These are phyloP conservation scores for Jatropha multifida DNA, from an alignment of 441 rosid genomes.

Conservation along the genomic window DNA sequence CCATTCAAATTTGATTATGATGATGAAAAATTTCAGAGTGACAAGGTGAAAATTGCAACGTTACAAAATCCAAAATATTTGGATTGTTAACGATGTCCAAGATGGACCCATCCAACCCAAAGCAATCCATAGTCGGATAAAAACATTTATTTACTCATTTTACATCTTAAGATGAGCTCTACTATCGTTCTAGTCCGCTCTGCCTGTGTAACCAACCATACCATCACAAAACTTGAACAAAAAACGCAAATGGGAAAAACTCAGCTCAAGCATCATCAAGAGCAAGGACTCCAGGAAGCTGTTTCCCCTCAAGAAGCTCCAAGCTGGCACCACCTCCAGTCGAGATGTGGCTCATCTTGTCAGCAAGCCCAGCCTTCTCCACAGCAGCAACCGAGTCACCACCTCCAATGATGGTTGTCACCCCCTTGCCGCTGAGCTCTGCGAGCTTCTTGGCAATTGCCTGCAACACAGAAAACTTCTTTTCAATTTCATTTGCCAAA, in stretches of 20 bases:
- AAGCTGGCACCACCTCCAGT: conserved; percentile 96
- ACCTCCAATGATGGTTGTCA: conserved; percentile 91
- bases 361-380: conserved; percentile 85
- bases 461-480: conserved; percentile 31
- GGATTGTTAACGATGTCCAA: conserved; percentile 12
- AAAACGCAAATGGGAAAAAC: neutral
- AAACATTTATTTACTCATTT: conserved; percentile 29
- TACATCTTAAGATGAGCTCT: conserved; percentile 33
- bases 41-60: neutral
- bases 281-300: conserved; percentile 90
- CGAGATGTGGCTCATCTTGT: conserved; percentile 92
- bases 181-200: conserved; percentile 18
- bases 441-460: conserved; percentile 77
- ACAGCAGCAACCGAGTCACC: conserved; percentile 96
- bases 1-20: neutral
- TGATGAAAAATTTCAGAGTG: too few relatives aligned
- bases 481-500: neutral
- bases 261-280: conserved; percentile 64
- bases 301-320: conserved; percentile 92
- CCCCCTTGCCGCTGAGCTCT: conserved; percentile 74
- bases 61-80: neutral
- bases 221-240: conserved; percentile 16
- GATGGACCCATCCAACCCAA: conserved; percentile 10
- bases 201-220: conserved; percentile 34
- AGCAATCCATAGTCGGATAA: neutral